These are phyloP conservation scores for Hanseniaspora taiwanica DNA, from an alignment of 805 yeast species.

Conservation along the genomic window DNA sequence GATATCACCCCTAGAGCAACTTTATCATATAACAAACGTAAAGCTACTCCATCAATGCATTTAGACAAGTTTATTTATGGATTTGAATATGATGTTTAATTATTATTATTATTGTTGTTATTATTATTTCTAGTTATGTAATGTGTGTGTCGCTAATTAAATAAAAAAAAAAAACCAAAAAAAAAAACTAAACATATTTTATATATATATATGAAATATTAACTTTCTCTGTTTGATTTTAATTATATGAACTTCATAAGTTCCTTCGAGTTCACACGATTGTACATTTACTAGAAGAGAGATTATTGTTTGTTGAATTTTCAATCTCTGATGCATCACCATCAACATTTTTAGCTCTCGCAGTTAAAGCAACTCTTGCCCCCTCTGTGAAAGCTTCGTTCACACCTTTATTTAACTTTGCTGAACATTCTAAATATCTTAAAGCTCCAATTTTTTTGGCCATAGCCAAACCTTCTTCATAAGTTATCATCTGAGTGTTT, in stretches of 20 bases:
- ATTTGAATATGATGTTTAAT: no score
- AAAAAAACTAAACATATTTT: background rate
- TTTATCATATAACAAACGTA: background rate
- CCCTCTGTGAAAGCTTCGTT: conserved; percentile 98
- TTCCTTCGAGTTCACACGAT: conserved; percentile 23
- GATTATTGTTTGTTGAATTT: background rate
- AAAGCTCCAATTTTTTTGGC: conserved; percentile 91
- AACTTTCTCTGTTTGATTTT: no score
- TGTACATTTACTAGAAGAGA: conserved; percentile 24
- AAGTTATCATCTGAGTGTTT: conserved; percentile 49
- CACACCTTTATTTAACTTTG: conserved; percentile 94
- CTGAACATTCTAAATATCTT: conserved; percentile 91
- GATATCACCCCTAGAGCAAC: no score
- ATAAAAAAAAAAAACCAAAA: background rate
- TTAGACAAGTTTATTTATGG: background rate
- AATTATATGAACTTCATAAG: background rate
- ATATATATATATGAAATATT: no score
- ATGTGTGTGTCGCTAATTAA: background rate
- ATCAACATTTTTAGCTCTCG: conserved; percentile 66
- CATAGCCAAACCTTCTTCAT: conserved; percentile 86
- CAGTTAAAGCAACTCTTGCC: conserved; percentile 88
- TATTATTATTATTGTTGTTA: background rate
- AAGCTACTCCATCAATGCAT: background rate
- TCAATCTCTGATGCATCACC: conserved; percentile 19
- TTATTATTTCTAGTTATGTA: background rate